A percentile compares a stretch with the other conserved stretches of the same genome.
Evolutionary conservation across 345 rosid species (phyloP).

Genomic region (Citrus mangshanensis): DNA sequence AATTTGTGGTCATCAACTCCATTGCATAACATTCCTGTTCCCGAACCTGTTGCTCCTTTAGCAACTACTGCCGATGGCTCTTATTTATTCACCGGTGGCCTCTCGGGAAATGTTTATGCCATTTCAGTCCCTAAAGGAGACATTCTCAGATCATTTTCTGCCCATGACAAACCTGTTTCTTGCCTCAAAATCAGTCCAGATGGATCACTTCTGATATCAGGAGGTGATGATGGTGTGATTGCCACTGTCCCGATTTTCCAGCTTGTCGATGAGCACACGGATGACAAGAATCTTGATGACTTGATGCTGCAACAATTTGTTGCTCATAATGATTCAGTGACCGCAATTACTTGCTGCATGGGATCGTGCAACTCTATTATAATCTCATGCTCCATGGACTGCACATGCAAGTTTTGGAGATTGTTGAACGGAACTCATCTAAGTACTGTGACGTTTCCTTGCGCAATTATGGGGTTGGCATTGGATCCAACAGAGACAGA

Average conservation of each 20-base stretch:
- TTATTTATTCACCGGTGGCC: constrained; percentile 42
- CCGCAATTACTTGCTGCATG: constrained; percentile 18
- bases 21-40: constrained; percentile 37
- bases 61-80: constrained; percentile 33
- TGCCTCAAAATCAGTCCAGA: constrained; percentile 34
- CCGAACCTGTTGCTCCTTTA: constrained; percentile 49
- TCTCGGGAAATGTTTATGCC: constrained; percentile 32
- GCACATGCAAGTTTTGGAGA: constrained; percentile 39
- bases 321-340: constrained; percentile 43
- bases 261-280: constrained; percentile 17
- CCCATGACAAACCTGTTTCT: constrained; percentile 39
- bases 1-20: constrained; percentile 43
- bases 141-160: constrained; percentile 26
- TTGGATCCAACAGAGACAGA: constrained; percentile 25
- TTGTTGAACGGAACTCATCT: constrained; percentile 23
- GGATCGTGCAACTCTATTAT: constrained; percentile 15
- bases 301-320: constrained; percentile 18
- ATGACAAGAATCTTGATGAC: background rate
- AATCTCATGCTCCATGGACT: constrained; percentile 39
- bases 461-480: constrained; percentile 25
- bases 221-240: constrained; percentile 41
- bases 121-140: constrained; percentile 37
- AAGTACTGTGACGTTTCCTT: constrained; percentile 30
- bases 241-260: constrained; percentile 30
- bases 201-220: constrained; percentile 41